Conservation (phyloP, 2,329 filamentous ascomycete genomes). For the Aureobasidium sp. region DNA sequence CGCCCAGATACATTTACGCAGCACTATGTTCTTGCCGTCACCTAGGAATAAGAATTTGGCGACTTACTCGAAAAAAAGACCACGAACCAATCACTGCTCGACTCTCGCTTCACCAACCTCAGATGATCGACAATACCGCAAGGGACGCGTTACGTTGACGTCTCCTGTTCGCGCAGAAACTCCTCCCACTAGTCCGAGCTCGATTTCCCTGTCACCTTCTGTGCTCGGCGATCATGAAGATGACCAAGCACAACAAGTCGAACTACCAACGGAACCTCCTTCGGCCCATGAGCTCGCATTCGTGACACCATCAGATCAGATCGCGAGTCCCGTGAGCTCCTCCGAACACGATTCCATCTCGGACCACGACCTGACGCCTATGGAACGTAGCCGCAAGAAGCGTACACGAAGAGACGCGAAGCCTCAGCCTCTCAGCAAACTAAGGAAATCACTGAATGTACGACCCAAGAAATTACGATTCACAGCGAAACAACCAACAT, state of each 20-base stretch:
- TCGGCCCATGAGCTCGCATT: neutral
- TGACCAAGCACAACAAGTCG: neutral
- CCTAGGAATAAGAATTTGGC: neutral
- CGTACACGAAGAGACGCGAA: neutral
- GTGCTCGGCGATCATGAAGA: neutral
- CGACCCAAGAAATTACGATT: neutral
- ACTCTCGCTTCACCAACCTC: neutral
- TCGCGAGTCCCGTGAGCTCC: neutral
- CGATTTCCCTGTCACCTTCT: neutral
- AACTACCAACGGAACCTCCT: no score
- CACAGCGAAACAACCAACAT: neutral
- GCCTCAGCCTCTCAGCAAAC: neutral
- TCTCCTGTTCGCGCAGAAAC: neutral
- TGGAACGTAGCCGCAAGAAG: neutral
- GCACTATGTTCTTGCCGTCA: neutral
- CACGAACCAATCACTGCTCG: neutral
- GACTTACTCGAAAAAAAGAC: neutral
- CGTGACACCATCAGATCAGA: neutral
- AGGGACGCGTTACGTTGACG: neutral
- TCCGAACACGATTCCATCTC: slow-evolving; percentile 1
- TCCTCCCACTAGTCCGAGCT: neutral
- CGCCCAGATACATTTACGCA: neutral
- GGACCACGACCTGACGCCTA: neutral
- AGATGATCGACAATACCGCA: neutral
- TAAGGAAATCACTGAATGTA: neutral